These are phyloP conservation scores for Fusarium neocosmosporiellum DNA, from an alignment of 2,329 filamentous ascomycete genomes.

Conservation along the genomic window DNA sequence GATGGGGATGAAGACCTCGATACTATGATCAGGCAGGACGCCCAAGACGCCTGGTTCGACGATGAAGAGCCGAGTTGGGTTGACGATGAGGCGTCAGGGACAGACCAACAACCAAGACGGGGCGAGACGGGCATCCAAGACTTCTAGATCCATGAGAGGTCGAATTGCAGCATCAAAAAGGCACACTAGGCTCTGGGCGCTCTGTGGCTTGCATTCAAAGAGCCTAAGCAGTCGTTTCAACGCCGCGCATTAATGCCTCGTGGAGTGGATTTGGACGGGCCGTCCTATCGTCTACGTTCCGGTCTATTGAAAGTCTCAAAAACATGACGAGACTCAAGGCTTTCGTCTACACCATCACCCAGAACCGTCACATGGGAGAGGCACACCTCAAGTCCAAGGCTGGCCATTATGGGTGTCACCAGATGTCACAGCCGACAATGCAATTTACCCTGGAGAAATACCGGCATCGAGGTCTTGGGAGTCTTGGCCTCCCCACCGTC, in stretches of 20 bases:
- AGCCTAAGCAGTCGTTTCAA: background rate
- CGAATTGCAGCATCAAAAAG: background rate
- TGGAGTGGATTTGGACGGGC: background rate
- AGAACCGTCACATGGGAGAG: background rate
- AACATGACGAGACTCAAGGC: background rate
- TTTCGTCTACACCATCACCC: background rate
- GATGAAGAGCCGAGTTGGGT: slow-evolving; percentile 79
- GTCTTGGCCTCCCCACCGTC: background rate
- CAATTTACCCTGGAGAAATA: slow-evolving; percentile 22
- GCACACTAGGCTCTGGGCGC: background rate
- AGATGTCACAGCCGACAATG: background rate
- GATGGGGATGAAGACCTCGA: slow-evolving; percentile 81
- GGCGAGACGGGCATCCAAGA: slow-evolving; percentile 81
- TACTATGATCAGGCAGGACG: slow-evolving; percentile 67
- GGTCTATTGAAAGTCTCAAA: background rate
- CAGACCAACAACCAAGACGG: slow-evolving; percentile 36
- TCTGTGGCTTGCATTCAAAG: background rate
- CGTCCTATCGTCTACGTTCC: background rate
- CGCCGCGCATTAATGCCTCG: background rate
- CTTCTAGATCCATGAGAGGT: slow-evolving; percentile 59
- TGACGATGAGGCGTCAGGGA: slow-evolving; percentile 50
- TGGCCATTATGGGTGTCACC: background rate
- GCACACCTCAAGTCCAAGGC: background rate
- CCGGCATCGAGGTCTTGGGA: background rate
- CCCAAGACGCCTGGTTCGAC: slow-evolving; percentile 83